A percentile compares a stretch with the other conserved stretches of the same genome.
Conservation (phyloP, 371 early-diverging fungal genomes). For the Saksenaea oblongispora region DNA sequence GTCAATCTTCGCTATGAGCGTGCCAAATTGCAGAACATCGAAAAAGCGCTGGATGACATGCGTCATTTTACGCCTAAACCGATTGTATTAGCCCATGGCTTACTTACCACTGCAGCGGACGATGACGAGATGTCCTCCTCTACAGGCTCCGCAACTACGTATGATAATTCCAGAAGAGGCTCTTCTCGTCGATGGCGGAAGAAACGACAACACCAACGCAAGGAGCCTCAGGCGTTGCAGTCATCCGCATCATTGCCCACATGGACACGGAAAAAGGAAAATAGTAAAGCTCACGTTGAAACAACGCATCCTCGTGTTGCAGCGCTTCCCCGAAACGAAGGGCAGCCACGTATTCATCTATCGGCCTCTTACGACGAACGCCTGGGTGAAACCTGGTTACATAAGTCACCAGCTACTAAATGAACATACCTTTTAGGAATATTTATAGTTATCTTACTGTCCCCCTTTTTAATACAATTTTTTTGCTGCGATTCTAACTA, state of each 20-base stretch:
- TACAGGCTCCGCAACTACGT: slow-evolving; percentile 9
- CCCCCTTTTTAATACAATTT: too few relatives aligned
- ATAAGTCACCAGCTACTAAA: background rate
- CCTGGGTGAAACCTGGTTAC: slow-evolving; percentile 11
- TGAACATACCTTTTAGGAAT: background rate
- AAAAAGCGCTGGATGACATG: slow-evolving; percentile 51
- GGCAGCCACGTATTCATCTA: slow-evolving; percentile 16
- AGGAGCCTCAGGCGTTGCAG: slow-evolving; percentile 21
- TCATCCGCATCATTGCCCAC: slow-evolving; percentile 52
- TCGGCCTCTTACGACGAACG: slow-evolving; percentile 50
- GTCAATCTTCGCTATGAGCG: slow-evolving; percentile 52
- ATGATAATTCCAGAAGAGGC: background rate
- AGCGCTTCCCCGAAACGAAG: slow-evolving; percentile 18
- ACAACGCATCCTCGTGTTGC: slow-evolving; percentile 18
- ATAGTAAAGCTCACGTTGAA: slow-evolving; percentile 15
- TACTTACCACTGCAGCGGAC: background rate
- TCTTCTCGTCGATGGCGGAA: slow-evolving; percentile 16
- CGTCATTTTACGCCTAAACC: slow-evolving; percentile 25
- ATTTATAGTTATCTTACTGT: background rate
- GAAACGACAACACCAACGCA: slow-evolving; percentile 22
- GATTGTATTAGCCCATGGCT: slow-evolving; percentile 8
- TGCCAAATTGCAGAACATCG: slow-evolving; percentile 47
- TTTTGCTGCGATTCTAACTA: too few relatives aligned
- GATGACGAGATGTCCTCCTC: slow-evolving; percentile 15
- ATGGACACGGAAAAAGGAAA: slow-evolving; percentile 20